Evolutionary conservation across 2,329 filamentous ascomycete species (phyloP), one percentile per base, ranked within the genome.

Genomic region (Fusarium albosuccineum): DNA sequence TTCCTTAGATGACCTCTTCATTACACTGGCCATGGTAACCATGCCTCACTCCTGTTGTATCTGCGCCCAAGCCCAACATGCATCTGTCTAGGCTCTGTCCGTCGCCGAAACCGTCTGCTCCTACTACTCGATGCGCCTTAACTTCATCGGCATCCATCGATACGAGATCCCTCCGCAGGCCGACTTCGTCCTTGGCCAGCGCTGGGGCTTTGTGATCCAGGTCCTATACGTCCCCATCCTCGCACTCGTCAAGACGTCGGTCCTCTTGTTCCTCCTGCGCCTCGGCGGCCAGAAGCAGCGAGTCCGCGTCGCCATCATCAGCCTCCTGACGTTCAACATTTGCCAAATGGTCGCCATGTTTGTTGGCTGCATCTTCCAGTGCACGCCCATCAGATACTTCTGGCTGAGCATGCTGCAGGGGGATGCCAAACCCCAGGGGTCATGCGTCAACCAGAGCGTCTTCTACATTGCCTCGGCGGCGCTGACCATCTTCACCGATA

Each of bases 201-300:
- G 73, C 58, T 80, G 75, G 75, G 78, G 77, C 66, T 82, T 77
- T 41, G 67, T 78, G 16, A 77, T 78, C 36, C 77, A 82, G 42
- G 69, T 82, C 9, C 70, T 81, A 2, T 83, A 83, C 73, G 83
- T 82, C 51, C 81, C 82, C 1, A 79, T 83, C 37, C 71, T 84
- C 6, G 80, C 80, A 39, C 73, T 83, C 9, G 79, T 82, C 56
- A 83, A 83, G 66, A 75, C 78, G 5, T 83, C 82, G 5, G 75
- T 82, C 14, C 75, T 83, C 4, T 57, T 83, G 6, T 83, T 83
- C 61, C 75, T 83, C 11, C 70, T 81, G 39, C 79, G 81, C 1
- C 75, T 83, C 1, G 76, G 79, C 9, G 80, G 78, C 4, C 77
- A 80, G 61, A 72, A 30, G 70, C 72, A 22, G 69, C 8, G 44